These are phyloP conservation scores for Asterochloris sp. DNA, from an alignment of 139 green algal genomes.

Conservation along the genomic window DNA sequence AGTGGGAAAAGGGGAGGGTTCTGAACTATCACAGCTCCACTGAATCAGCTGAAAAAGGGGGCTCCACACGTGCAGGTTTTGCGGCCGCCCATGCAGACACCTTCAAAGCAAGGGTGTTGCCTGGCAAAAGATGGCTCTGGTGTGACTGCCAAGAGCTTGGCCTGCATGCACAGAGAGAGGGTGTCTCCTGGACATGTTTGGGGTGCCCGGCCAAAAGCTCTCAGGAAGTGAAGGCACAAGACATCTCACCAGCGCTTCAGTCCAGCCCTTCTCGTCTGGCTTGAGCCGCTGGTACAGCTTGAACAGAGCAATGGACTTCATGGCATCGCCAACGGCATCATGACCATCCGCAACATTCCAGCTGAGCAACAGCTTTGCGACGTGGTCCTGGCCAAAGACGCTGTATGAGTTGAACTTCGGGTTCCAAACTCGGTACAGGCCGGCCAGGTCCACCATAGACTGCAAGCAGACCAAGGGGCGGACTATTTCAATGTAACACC, in stretches of 20 bases:
- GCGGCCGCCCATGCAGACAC: slow-evolving; percentile 91
- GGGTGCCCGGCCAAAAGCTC: neutral
- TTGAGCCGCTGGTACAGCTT: slow-evolving; percentile 66
- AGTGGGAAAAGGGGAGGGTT: too few relatives aligned
- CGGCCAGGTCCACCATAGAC: slow-evolving; percentile 72
- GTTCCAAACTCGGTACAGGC: slow-evolving; percentile 85
- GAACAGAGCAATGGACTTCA: slow-evolving; percentile 88
- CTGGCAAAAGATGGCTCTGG: slow-evolving; percentile 71
- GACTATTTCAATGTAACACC: neutral
- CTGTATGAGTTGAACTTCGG: slow-evolving; percentile 59
- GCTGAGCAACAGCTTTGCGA: slow-evolving; percentile 69
- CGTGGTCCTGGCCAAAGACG: slow-evolving; percentile 65
- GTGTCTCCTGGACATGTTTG: neutral
- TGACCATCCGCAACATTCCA: slow-evolving; percentile 49
- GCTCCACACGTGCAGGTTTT: slow-evolving; percentile 80
- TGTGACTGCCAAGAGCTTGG: slow-evolving; percentile 51
- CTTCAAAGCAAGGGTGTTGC: slow-evolving; percentile 72
- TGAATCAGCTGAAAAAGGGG: slow-evolving; percentile 69
- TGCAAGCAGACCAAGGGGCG: neutral
- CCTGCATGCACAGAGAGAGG: slow-evolving; percentile 27
- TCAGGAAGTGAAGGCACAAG: neutral
- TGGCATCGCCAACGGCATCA: slow-evolving; percentile 70
- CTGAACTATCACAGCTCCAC: neutral
- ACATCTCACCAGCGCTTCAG: slow-evolving; percentile 27
- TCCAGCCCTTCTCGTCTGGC: slow-evolving; percentile 38